Conservation (phyloP, 331 rosid species). For the Spiraea crenata region DNA sequence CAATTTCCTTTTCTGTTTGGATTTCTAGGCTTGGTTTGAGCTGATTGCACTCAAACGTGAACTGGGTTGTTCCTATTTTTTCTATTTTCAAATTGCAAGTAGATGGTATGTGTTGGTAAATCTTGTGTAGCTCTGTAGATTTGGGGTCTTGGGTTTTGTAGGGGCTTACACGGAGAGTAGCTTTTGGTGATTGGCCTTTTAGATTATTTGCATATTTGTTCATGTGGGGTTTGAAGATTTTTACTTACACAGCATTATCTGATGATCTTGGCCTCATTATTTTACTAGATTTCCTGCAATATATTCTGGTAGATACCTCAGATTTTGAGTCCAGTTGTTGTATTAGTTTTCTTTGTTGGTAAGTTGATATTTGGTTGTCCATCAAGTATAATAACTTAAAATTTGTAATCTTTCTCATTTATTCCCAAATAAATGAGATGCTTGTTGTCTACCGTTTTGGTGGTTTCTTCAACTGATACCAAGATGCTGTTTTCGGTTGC, state of each 20-base stretch:
- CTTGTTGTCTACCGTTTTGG: conserved; percentile 94
- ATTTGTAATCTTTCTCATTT: conserved; percentile 57
- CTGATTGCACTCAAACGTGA: conserved; percentile 22
- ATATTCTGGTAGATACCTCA: conserved; percentile 74
- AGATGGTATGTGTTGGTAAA: not conserved
- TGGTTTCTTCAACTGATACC: conserved; percentile 86
- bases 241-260: conserved; percentile 32
- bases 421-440: conserved; percentile 73
- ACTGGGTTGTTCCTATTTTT: not conserved
- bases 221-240: conserved; percentile 51
- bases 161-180: conserved; percentile 82
- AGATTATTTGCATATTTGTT: conserved; percentile 42
- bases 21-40: conserved; percentile 24
- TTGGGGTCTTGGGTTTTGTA: conserved; percentile 58
- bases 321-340: conserved; percentile 47
- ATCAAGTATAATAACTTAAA: conserved; percentile 29
- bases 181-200: conserved; percentile 56
- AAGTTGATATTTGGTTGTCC: conserved; percentile 58
- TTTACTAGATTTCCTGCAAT: conserved; percentile 52
- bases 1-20: conserved; percentile 9
- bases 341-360: conserved; percentile 53
- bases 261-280: conserved; percentile 52
- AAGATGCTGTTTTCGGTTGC: conserved; percentile 98
- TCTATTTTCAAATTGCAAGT: conserved; percentile 3
- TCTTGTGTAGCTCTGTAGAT: conserved; percentile 14